Evolutionary conservation across 495 filamentous ascomycete species (phyloP).

Genomic region (Sporormia fimetaria): DNA sequence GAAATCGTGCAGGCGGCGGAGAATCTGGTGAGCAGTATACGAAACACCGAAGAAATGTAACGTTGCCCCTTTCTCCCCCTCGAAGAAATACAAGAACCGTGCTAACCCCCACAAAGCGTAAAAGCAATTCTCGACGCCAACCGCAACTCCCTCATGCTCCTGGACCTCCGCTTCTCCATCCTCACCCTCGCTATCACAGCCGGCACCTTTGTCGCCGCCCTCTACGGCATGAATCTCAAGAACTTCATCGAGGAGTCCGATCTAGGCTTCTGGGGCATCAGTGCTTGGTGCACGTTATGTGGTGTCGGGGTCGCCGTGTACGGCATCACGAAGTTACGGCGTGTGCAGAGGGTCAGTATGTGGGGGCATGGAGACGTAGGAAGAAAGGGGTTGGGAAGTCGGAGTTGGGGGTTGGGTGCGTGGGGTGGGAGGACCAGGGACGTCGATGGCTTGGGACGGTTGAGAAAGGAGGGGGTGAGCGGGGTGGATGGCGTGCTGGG

Average conservation of each 20-base stretch:
- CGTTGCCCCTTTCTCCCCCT: neutral
- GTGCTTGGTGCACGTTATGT: constrained; percentile 55
- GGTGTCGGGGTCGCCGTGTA: constrained; percentile 65
- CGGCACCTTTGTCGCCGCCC: constrained; percentile 87
- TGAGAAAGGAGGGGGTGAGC: constrained; percentile 5
- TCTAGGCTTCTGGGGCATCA: constrained; percentile 71
- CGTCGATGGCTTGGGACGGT: neutral
- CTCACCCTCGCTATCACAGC: constrained; percentile 83
- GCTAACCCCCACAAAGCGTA: constrained; percentile 43
- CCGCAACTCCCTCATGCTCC: constrained; percentile 94
- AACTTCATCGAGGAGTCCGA: constrained; percentile 98
- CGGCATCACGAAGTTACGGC: constrained; percentile 68
- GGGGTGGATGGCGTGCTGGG: constrained; percentile 11
- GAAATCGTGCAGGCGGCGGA: constrained; percentile 93
- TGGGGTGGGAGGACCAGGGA: constrained; percentile 6
- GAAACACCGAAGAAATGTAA: constrained; percentile 97
- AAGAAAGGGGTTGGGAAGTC: neutral
- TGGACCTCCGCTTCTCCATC: constrained; percentile 93
- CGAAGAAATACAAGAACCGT: neutral
- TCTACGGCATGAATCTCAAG: constrained; percentile 98
- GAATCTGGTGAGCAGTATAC: constrained; percentile 87
- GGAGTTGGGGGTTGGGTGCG: constrained; percentile 13
- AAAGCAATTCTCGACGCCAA: constrained; percentile 97
- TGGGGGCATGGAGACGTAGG: constrained; percentile 33
- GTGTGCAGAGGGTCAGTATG: constrained; percentile 88